Conservation (phyloP, 1,284 basidiomycete genomes). For the Porodaedalea pini region DNA sequence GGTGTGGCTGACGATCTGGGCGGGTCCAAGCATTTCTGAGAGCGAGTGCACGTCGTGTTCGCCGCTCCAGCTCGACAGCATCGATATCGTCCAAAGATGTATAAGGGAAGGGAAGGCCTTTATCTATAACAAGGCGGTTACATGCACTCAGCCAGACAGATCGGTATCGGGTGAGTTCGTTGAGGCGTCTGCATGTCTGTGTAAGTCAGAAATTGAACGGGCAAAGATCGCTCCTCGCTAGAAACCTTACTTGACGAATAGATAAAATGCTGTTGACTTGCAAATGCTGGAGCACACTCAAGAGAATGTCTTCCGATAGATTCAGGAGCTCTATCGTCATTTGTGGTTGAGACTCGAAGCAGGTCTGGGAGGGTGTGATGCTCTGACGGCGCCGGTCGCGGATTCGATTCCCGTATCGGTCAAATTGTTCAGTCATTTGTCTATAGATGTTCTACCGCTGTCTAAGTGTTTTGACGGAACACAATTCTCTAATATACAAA, state of each 20-base stretch:
- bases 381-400: no score
- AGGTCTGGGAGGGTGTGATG: no score
- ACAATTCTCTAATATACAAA: no score
- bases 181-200: conserved; percentile 50
- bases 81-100: conserved; percentile 32
- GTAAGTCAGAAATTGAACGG: conserved; percentile 1
- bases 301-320: conserved; percentile 17
- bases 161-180: conserved; percentile 39
- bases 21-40: conserved; percentile 48
- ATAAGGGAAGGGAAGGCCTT: conserved; percentile 47
- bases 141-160: conserved; percentile 56
- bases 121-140: conserved; percentile 37
- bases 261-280: conserved; percentile 43
- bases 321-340: not conserved
- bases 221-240: not conserved
- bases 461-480: no score
- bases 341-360: not conserved
- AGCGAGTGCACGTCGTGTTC: conserved; percentile 40
- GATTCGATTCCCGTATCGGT: no score
- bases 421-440: no score
- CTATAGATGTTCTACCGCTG: no score
- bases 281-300: conserved; percentile 9
- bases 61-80: conserved; percentile 39
- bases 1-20: conserved; percentile 24
- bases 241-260: conserved; percentile 42